Evolutionary conservation across 164 flowering plant genomes (phyloP).

Genomic region (Cinnamomum chago): DNA sequence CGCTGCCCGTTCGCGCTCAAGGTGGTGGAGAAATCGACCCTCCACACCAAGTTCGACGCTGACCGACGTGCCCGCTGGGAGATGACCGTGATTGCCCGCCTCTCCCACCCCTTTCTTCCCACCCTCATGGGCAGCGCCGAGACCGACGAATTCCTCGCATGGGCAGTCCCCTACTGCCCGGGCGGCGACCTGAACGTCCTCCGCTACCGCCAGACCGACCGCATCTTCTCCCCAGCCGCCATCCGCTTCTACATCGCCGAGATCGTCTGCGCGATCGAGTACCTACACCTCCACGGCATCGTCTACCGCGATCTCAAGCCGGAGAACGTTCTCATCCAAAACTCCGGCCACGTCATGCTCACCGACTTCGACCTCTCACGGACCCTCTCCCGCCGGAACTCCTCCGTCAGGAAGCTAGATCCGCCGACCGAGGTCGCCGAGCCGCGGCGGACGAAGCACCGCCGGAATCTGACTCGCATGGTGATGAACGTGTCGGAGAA

Average conservation of each 20-base stretch:
- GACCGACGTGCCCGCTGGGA: constrained; percentile 92
- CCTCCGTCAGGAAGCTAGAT: not conserved
- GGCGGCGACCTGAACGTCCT: constrained; percentile 92
- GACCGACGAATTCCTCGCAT: constrained; percentile 49
- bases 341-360: constrained; percentile 69
- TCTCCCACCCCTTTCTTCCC: constrained; percentile 73
- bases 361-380: constrained; percentile 78
- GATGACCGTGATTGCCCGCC: constrained; percentile 51
- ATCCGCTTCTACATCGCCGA: constrained; percentile 73
- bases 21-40: constrained; percentile 56
- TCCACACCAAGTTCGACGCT: constrained; percentile 47
- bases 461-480: constrained; percentile 32
- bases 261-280: constrained; percentile 65
- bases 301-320: constrained; percentile 85
- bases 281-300: constrained; percentile 61
- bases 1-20: constrained; percentile 71
- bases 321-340: constrained; percentile 64
- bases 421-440: not conserved
- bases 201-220: constrained; percentile 64
- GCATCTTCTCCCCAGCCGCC: constrained; percentile 53
- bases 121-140: constrained; percentile 51
- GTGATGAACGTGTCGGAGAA: constrained; percentile 32
- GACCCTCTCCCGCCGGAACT: constrained; percentile 7
- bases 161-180: constrained; percentile 82
- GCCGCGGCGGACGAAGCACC: constrained; percentile 11